Percentiles rank a stretch among this genome's conserved stretches.
These are phyloP conservation scores for Amphichorda felina DNA, from an alignment of 2,329 filamentous ascomycete genomes.

Conservation along the genomic window DNA sequence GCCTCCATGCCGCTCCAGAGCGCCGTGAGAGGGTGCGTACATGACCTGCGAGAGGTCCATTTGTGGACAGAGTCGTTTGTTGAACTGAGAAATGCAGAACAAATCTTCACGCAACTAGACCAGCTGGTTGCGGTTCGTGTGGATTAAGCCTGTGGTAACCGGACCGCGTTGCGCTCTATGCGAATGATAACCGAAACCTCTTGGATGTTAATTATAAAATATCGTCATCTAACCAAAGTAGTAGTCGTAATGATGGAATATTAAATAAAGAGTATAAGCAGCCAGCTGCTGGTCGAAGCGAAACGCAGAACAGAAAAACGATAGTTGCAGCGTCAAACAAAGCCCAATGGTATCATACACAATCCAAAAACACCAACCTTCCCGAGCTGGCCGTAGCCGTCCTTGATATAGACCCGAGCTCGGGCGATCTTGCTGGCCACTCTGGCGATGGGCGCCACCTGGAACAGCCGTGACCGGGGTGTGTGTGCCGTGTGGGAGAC, in stretches of 20 bases:
- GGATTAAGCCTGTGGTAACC: background rate
- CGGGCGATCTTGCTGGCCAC: background rate
- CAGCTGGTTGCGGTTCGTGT: background rate
- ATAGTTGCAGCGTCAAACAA: too few species aligned
- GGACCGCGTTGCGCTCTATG: background rate
- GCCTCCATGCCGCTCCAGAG: slow-evolving; percentile 45
- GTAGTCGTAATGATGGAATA: too few species aligned
- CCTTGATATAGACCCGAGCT: slow-evolving; percentile 2
- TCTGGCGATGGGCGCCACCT: background rate
- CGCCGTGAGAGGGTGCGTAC: slow-evolving; percentile 41
- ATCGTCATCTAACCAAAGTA: too few species aligned
- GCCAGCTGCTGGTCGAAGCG: too few species aligned
- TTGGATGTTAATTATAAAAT: too few species aligned
- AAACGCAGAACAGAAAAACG: too few species aligned
- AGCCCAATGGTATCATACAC: too few species aligned
- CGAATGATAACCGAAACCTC: too few species aligned
- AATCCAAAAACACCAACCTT: too few species aligned
- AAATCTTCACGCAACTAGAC: slow-evolving; percentile 1
- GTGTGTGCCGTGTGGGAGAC: background rate
- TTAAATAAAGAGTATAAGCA: too few species aligned
- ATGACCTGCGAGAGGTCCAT: slow-evolving; percentile 28
- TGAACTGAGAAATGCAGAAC: too few species aligned
- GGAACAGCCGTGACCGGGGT: background rate
- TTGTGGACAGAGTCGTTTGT: slow-evolving; percentile 35
- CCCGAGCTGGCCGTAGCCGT: background rate